Percentiles rank a stretch among this genome's conserved stretches.
phyloP scores from a whole-genome alignment of 2,329 filamentous ascomycete species.

The Berkeleyomyces rouxiae region DNA sequence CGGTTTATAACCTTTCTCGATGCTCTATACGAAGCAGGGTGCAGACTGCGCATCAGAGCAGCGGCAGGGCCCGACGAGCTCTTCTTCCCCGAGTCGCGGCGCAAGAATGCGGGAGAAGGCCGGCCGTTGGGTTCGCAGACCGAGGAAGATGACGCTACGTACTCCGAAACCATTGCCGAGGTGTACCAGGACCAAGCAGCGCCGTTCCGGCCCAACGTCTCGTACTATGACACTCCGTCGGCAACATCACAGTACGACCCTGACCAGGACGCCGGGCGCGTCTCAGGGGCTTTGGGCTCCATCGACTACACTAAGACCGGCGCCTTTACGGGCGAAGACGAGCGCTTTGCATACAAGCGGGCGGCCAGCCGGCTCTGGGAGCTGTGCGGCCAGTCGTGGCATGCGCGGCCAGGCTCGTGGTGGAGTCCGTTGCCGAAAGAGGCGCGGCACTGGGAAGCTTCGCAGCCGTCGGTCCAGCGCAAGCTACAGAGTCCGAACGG shows the following conservation, averaged over 20 bases:
- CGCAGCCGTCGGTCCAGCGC: conserved; percentile 2
- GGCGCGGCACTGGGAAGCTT: conserved; percentile 48
- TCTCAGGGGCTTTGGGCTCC: conserved; percentile 22
- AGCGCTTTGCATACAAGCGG: conserved; percentile 65
- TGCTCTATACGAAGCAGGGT: conserved; percentile 66
- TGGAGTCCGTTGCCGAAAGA: conserved; percentile 52
- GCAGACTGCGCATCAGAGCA: conserved; percentile 55
- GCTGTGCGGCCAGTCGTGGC: conserved; percentile 59
- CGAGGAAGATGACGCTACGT: conserved; percentile 23
- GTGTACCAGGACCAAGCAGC: conserved; percentile 63
- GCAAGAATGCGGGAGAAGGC: background rate
- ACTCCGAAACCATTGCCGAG: conserved; percentile 36
- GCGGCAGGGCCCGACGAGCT: conserved; percentile 52
- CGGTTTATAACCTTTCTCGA: conserved; percentile 68
- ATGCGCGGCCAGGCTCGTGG: conserved; percentile 42
- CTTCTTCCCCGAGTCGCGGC: conserved; percentile 51
- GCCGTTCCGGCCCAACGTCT: conserved; percentile 65
- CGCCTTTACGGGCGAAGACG: conserved; percentile 64
- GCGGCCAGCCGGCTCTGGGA: conserved; percentile 68
- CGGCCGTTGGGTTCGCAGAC: background rate
- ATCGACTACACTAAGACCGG: conserved; percentile 52
- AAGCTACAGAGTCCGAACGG: conserved; percentile 2
- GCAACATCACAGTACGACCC: conserved; percentile 34
- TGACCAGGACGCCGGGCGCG: conserved; percentile 37
- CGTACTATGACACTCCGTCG: conserved; percentile 39